phyloP scores from a whole-genome alignment of 768 basidiomycete genomes.

The Gelatoporia subvermispora region DNA sequence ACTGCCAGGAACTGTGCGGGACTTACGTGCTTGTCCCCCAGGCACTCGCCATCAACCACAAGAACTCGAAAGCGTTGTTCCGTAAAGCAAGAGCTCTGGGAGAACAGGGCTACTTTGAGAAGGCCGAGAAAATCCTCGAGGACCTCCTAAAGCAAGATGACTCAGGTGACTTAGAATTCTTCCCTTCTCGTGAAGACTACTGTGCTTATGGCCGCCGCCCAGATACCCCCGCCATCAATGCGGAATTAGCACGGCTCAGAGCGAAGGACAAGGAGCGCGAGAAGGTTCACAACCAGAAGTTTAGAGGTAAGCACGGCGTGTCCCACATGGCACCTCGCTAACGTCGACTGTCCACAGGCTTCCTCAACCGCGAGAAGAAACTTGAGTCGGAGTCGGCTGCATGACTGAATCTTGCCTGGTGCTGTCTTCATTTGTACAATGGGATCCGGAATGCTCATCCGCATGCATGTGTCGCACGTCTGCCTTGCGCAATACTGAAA shows the following conservation, averaged over 20 bases:
- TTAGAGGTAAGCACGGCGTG: constrained; percentile 50
- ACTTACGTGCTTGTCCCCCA: constrained; percentile 19
- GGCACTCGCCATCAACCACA: constrained; percentile 71
- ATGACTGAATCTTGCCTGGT: constrained; percentile 1
- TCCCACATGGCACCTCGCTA: neutral
- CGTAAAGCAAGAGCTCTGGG: constrained; percentile 77
- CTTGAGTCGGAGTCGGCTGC: neutral
- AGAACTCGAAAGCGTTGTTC: constrained; percentile 76
- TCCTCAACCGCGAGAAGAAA: constrained; percentile 35
- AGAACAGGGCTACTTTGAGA: constrained; percentile 73
- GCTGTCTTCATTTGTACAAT: constrained; percentile 3
- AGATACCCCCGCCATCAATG: constrained; percentile 58
- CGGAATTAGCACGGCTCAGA: constrained; percentile 58
- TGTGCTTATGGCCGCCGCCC: neutral
- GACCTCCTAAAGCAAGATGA: constrained; percentile 64
- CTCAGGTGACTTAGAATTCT: constrained; percentile 36
- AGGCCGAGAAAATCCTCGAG: constrained; percentile 58
- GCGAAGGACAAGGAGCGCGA: constrained; percentile 65
- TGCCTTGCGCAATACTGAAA: no score
- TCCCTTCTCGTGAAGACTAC: neutral
- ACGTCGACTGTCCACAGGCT: constrained; percentile 33
- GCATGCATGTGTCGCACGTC: neutral
- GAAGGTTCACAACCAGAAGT: constrained; percentile 58
- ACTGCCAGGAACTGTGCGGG: neutral
- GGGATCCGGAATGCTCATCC: neutral